phyloP scores from a whole-genome alignment of 2,329 filamentous ascomycete genomes.

The Hypomyces rosellus region DNA sequence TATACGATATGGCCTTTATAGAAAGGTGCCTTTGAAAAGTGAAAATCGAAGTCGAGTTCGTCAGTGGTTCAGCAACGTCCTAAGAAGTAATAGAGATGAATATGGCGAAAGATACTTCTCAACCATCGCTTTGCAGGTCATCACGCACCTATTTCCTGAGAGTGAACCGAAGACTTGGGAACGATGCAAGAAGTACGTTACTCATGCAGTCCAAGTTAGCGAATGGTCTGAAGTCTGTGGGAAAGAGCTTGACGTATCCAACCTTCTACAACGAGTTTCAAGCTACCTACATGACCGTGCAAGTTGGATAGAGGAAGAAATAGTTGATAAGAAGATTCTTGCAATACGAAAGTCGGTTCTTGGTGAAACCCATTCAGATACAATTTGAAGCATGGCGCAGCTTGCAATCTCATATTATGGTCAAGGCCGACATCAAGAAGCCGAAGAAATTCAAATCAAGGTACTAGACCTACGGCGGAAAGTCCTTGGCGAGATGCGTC shows the following conservation, averaged over 20 bases:
- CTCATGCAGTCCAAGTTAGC: slow-evolving; percentile 21
- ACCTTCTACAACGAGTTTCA: slow-evolving; percentile 14
- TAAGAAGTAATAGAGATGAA: too few relatives aligned
- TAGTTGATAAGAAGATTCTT: slow-evolving; percentile 14
- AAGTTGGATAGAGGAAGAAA: slow-evolving; percentile 20
- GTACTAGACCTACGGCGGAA: too few relatives aligned
- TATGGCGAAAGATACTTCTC: slow-evolving; percentile 15
- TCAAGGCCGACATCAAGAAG: too few relatives aligned
- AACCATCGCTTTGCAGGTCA: slow-evolving; percentile 16
- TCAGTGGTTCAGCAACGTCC: too few relatives aligned
- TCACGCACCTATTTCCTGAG: slow-evolving; percentile 18
- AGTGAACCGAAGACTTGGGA: slow-evolving; percentile 14
- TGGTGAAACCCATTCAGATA: neutral
- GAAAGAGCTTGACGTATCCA: slow-evolving; percentile 9
- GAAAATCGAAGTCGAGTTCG: too few relatives aligned
- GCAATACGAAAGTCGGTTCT: slow-evolving; percentile 14
- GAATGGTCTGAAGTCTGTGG: slow-evolving; percentile 19
- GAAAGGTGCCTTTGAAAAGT: neutral
- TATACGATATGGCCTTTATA: slow-evolving; percentile 14
- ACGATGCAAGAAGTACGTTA: slow-evolving; percentile 21
- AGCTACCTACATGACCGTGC: slow-evolving; percentile 18
- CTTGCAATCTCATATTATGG: too few relatives aligned
- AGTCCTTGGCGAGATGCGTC: too few relatives aligned
- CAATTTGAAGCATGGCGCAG: neutral
- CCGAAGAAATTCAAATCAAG: too few relatives aligned